Conservation (phyloP, 805 yeast genomes). For the Zygotorulaspora florentina region DNA sequence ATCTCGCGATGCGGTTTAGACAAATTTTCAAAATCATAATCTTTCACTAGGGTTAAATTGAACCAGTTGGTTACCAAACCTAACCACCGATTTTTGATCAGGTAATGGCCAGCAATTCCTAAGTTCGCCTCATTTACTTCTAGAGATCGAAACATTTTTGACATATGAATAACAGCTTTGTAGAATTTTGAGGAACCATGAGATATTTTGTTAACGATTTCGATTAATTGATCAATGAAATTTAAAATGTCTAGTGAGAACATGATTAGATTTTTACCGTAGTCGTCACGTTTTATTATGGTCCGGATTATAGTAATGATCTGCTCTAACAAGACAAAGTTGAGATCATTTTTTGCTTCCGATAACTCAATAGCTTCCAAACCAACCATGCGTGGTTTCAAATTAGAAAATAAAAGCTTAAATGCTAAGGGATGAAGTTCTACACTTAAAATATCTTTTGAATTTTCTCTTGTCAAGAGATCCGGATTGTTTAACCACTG, state of each 20-base stretch:
- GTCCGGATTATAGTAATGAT: constrained; percentile 44
- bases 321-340: constrained; percentile 45
- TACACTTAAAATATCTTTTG: constrained; percentile 64
- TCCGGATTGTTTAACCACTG: constrained; percentile 45
- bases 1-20: constrained; percentile 36
- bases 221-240: constrained; percentile 33
- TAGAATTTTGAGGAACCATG: constrained; percentile 26
- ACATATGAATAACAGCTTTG: constrained; percentile 34
- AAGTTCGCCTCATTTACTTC: constrained; percentile 28
- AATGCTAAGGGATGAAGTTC: constrained; percentile 60
- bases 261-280: constrained; percentile 32
- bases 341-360: constrained; percentile 21
- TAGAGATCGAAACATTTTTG: constrained; percentile 33
- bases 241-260: constrained; percentile 35
- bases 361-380: constrained; percentile 28
- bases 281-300: constrained; percentile 35
- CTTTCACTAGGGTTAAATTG: constrained; percentile 45
- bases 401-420: constrained; percentile 44
- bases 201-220: constrained; percentile 26
- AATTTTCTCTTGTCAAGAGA: constrained; percentile 59
- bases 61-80: constrained; percentile 50
- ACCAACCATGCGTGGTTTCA: constrained; percentile 38
- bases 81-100: constrained; percentile 45
- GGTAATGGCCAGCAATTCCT: constrained; percentile 41
- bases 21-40: constrained; percentile 32